Evolutionary conservation across 352 stramenopile genomes (phyloP).

Genomic region (Pythium vanterpoolii): DNA sequence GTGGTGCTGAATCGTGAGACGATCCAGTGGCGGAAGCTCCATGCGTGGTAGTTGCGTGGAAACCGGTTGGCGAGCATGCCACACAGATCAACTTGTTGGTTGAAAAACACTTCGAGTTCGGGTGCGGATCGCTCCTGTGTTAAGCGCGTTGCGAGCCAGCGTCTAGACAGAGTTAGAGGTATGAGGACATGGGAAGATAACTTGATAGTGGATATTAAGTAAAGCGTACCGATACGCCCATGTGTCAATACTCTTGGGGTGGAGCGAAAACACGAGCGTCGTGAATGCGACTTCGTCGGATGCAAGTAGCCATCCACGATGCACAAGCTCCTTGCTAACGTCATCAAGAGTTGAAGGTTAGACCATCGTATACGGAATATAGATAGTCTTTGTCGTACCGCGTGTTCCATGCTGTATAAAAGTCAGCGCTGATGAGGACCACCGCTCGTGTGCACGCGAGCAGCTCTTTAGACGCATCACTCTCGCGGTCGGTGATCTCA

Average conservation of each 20-base stretch:
- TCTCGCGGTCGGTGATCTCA: slow-evolving; percentile 1
- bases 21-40: slow-evolving; percentile 82
- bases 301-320: slow-evolving; percentile 32
- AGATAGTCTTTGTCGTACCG: slow-evolving; percentile 26
- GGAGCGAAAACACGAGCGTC: slow-evolving; percentile 68
- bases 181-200: neutral
- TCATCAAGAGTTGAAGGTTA: neutral
- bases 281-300: slow-evolving; percentile 57
- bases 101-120: slow-evolving; percentile 33
- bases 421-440: slow-evolving; percentile 76
- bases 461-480: slow-evolving; percentile 27
- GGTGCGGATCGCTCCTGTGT: slow-evolving; percentile 17
- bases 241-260: slow-evolving; percentile 86
- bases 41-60: slow-evolving; percentile 80
- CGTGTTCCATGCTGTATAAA: slow-evolving; percentile 85
- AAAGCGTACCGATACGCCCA: slow-evolving; percentile 69
- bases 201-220: neutral
- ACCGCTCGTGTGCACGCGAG: slow-evolving; percentile 56
- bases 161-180: no score
- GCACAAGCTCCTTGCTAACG: slow-evolving; percentile 56
- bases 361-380: neutral
- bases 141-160: slow-evolving; percentile 50
- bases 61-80: slow-evolving; percentile 53
- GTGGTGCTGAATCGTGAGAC: slow-evolving; percentile 32
- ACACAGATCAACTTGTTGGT: slow-evolving; percentile 50